phyloP scores from a whole-genome alignment of 106 monocot genomes.

The Chionographis japonica region DNA sequence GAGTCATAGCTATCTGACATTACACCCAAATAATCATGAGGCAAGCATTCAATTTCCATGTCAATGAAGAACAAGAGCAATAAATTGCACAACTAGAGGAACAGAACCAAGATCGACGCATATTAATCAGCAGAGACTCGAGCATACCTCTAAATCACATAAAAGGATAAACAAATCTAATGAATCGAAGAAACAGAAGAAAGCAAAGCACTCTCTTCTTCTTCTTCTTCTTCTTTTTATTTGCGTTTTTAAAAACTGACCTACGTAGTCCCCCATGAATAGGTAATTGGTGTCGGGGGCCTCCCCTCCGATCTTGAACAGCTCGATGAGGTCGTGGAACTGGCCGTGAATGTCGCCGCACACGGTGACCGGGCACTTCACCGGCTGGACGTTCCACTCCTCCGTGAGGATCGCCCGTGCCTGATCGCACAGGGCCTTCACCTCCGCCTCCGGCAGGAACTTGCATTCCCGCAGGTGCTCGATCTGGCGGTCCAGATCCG shows the following conservation, averaged over 20 bases:
- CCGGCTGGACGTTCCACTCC: conserved; percentile 84
- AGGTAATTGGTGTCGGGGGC: conserved; percentile 77
- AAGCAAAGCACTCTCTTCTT: no score
- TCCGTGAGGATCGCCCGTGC: conserved; percentile 61
- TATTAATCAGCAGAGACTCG: neutral
- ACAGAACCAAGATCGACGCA: no score
- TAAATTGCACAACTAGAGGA: no score
- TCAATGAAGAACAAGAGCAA: no score
- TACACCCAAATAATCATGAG: no score
- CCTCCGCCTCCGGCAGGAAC: conserved; percentile 63
- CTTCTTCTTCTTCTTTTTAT: no score
- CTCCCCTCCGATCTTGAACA: conserved; percentile 68
- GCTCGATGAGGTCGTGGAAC: conserved; percentile 69
- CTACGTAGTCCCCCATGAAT: conserved; percentile 79
- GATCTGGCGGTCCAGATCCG: conserved; percentile 87
- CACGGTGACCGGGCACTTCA: conserved; percentile 68
- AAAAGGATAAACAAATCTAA: no score
- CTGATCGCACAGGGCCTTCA: conserved; percentile 73
- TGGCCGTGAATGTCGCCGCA: conserved; percentile 78
- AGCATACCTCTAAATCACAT: neutral
- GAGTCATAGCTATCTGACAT: no score
- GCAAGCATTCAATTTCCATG: no score
- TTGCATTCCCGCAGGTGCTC: conserved; percentile 78
- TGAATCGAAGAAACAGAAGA: no score
- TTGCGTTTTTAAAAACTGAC: conserved; percentile 15